Evolutionary conservation across 257 asterid species (phyloP), one percentile per base, ranked within the genome.

Genomic region (Penstemon newberryi): DNA sequence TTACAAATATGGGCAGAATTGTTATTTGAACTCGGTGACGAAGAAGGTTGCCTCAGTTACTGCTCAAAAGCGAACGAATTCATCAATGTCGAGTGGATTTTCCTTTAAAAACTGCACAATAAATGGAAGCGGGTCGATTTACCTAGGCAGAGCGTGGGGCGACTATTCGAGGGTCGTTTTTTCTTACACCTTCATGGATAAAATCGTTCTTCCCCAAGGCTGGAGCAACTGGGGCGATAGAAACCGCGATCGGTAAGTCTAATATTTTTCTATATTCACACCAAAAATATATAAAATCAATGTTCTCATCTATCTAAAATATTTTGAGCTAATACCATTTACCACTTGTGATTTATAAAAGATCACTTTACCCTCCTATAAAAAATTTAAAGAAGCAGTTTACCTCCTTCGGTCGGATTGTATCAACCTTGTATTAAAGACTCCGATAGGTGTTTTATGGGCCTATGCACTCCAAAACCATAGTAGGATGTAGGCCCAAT

Each of bases 111-210:
- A 80, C 63, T 76, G 86, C 68, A 78, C 76, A 1, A 64, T 85
- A 6, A 80, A 81, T 0, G 88, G 88, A 52, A 78, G 59, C 0
- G 86, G 91, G 5, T 71, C 85, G 1, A 61, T 78, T 46, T 83
- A 82, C 53, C 65, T 85, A 5, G 91, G 91, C 49, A 61, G 91
- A 62, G 86, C 88, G 0, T 82, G 88, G 91, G 90, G 86, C 1
- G 86, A 82, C 69, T 85, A 80, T 65, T 85, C 90, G 6, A 74
- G 83, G 8, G 86, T 85, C 7, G 5, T 85, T 3, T 82, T 85
- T 38, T 83, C 88, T 3, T 85, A 76, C 71, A 76, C 86, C 0
- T 85, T 66, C 46, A 42, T 85, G 85, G 88, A 85, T 64, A 75
- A 58, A n/a, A 61, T 75, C 63, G 86, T 85, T 54, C 74, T 82